These are phyloP conservation scores for Camelina laxa DNA, from an alignment of 345 rosid genomes.

Conservation along the genomic window DNA sequence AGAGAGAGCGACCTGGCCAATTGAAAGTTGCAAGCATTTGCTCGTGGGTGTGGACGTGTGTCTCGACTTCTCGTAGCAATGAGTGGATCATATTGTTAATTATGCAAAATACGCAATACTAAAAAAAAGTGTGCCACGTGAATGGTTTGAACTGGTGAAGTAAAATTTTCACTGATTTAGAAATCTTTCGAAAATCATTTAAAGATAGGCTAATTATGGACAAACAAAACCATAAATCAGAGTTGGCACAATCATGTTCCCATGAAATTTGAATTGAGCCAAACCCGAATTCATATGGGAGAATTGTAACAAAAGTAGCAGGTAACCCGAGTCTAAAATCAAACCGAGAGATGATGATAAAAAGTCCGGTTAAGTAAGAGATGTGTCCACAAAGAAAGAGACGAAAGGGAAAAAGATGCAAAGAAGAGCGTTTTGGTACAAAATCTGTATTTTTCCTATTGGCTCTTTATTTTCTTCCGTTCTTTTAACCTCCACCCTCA, in stretches of 20 bases:
- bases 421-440: slow-evolving; percentile 28
- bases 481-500: slow-evolving; percentile 4
- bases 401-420: slow-evolving; percentile 18
- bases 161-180: neutral
- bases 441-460: slow-evolving; percentile 30
- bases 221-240: neutral
- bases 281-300: neutral
- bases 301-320: neutral
- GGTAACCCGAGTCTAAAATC: slow-evolving; percentile 1
- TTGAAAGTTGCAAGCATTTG: slow-evolving; percentile 31
- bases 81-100: slow-evolving; percentile 30
- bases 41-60: slow-evolving; percentile 31
- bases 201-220: neutral
- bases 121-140: neutral
- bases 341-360: slow-evolving; percentile 4
- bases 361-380: slow-evolving; percentile 16
- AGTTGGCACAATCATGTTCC: slow-evolving; percentile 7
- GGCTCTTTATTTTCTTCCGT: neutral
- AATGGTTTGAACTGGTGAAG: slow-evolving; percentile 11
- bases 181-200: neutral
- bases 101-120: neutral
- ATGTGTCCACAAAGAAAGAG: slow-evolving; percentile 13
- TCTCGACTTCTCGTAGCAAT: slow-evolving; percentile 20
- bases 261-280: neutral
- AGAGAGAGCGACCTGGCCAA: slow-evolving; percentile 29